phyloP scores from a whole-genome alignment of 345 rosid species.

The Gossypium arboreum region DNA sequence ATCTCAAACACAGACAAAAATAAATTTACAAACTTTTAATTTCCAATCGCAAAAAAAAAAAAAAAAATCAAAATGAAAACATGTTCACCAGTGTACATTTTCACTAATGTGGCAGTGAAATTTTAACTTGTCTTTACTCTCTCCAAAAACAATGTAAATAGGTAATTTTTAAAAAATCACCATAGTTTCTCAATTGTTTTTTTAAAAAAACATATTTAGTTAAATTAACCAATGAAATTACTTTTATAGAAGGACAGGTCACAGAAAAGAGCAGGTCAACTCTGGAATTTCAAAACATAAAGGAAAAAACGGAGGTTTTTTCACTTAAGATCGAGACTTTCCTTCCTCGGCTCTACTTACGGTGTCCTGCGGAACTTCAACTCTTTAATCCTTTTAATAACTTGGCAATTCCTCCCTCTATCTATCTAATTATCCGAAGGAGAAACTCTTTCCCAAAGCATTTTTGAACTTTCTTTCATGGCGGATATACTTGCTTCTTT shows the following conservation, averaged over 20 bases:
- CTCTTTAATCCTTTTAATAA: background rate
- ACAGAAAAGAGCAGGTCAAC: background rate
- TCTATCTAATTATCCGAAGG: background rate
- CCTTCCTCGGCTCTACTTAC: background rate
- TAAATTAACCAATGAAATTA: too few relatives aligned
- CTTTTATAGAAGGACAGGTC: background rate
- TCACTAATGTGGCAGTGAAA: too few relatives aligned
- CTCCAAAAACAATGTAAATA: too few relatives aligned
- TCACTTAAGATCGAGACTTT: background rate
- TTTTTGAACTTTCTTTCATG: conserved; percentile 27
- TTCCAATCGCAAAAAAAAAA: too few relatives aligned
- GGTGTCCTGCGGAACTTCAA: background rate
- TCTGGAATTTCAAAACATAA: background rate
- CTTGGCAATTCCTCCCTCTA: background rate
- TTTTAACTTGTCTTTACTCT: too few relatives aligned
- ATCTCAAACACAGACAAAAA: too few relatives aligned
- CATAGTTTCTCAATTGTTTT: too few relatives aligned
- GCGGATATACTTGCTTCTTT: conserved; percentile 59
- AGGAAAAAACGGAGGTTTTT: background rate
- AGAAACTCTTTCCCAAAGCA: background rate
- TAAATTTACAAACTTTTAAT: too few relatives aligned
- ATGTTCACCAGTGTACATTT: accelerated
- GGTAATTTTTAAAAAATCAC: too few relatives aligned
- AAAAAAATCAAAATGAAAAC: too few relatives aligned
- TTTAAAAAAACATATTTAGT: too few relatives aligned